These are phyloP conservation scores for Candida glaebosa DNA, from an alignment of 805 yeast species.

Conservation along the genomic window DNA sequence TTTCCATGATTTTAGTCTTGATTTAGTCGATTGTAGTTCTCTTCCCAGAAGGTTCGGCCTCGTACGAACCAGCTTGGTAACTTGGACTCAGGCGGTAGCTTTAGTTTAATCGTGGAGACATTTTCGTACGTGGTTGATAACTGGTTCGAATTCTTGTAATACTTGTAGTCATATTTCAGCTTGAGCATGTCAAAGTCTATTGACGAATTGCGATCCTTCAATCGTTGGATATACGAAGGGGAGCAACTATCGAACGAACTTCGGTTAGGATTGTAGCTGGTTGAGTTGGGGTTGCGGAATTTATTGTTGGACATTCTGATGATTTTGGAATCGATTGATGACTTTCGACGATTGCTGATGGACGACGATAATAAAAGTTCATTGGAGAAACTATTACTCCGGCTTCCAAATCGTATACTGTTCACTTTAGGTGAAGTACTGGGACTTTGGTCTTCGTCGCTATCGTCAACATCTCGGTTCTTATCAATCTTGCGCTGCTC, in stretches of 20 bases:
- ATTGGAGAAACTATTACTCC: conserved; percentile 21
- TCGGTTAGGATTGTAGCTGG: neutral
- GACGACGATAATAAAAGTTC: conserved; percentile 15
- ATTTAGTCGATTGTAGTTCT: conserved; percentile 17
- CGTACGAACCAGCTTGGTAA: conserved; percentile 75
- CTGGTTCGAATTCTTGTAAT: conserved; percentile 41
- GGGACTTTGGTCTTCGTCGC: conserved; percentile 23
- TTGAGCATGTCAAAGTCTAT: conserved; percentile 10
- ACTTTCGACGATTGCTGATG: conserved; percentile 23
- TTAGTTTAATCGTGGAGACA: conserved; percentile 39
- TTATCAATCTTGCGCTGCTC: conserved; percentile 44
- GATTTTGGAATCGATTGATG: conserved; percentile 32
- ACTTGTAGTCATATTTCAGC: conserved; percentile 27
- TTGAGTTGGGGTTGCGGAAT: conserved; percentile 14
- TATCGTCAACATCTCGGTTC: conserved; percentile 19
- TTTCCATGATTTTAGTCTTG: neutral
- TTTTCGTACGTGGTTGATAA: conserved; percentile 28
- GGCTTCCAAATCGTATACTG: conserved; percentile 10
- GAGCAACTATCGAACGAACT: conserved; percentile 7
- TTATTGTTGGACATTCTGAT: conserved; percentile 16
- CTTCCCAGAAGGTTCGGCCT: conserved; percentile 68
- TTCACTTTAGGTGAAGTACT: conserved; percentile 27
- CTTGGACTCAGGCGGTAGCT: conserved; percentile 57
- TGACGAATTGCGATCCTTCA: conserved; percentile 5
- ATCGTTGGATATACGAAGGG: conserved; percentile 4